These are phyloP conservation scores for Globisporangium splendens DNA, from an alignment of 352 stramenopile genomes.

Conservation along the genomic window DNA sequence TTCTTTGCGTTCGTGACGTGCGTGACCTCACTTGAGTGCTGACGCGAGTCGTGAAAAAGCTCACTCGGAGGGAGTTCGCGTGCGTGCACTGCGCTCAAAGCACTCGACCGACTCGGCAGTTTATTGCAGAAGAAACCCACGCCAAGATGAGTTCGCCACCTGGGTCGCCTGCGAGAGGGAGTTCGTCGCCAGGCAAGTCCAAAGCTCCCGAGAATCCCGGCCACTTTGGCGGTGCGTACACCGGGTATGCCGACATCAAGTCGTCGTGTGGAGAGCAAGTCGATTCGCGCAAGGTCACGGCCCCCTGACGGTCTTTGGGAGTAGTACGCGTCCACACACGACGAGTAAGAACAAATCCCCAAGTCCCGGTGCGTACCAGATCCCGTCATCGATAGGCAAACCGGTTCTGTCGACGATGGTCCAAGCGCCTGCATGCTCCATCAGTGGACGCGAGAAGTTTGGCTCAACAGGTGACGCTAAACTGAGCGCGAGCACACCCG, in stretches of 20 bases:
- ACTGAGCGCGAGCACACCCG: slow-evolving; percentile 36
- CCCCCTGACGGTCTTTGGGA: slow-evolving; percentile 62
- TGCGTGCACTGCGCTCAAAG: too few species aligned
- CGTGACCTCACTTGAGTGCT: neutral
- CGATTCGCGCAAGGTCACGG: slow-evolving; percentile 70
- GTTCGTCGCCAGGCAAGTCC: slow-evolving; percentile 36
- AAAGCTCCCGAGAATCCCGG: slow-evolving; percentile 27
- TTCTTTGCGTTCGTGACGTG: neutral
- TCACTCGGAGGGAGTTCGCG: neutral
- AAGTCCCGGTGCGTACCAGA: slow-evolving; percentile 60
- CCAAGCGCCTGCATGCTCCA: slow-evolving; percentile 51
- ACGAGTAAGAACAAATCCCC: slow-evolving; percentile 53
- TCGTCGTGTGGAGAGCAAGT: slow-evolving; percentile 67
- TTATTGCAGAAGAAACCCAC: neutral
- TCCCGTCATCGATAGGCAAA: slow-evolving; percentile 69
- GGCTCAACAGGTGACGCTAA: slow-evolving; percentile 60
- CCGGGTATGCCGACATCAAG: slow-evolving; percentile 61
- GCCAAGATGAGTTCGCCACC: slow-evolving; percentile 21
- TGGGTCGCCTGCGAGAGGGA: slow-evolving; percentile 25
- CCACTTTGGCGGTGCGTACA: slow-evolving; percentile 23
- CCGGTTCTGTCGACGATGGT: slow-evolving; percentile 64
- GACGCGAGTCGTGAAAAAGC: slow-evolving; percentile 10
- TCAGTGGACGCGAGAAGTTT: slow-evolving; percentile 79
- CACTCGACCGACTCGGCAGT: neutral
- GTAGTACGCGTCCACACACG: slow-evolving; percentile 45